Base-by-base conservation (phyloP, 1,284 basidiomycete species). In the Papiliotrema fonsecae region DNA sequence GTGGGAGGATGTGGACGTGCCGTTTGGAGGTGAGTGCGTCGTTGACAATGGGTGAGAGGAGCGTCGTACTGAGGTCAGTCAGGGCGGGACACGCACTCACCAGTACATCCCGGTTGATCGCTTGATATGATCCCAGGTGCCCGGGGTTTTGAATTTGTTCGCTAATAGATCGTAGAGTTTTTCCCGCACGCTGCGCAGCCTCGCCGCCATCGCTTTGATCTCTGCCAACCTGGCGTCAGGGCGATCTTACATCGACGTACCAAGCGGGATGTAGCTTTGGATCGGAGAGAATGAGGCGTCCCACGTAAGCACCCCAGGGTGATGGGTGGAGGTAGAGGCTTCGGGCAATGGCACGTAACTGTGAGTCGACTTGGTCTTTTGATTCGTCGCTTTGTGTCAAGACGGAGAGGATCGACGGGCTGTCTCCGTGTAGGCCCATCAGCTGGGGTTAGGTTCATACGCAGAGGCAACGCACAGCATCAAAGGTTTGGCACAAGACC, bases 131-230 rank as follows among this genome's bases (percentile, higher is more conserved):
- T 84, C 80, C 94, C 94, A 98, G 56, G 79, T 82, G 0, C 90
- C 89, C 0, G 94, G 93, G 42, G 94, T 97, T 76, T 90, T 81
- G 65, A 89, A 76, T 74, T 88, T 71, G 52, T 67, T 81, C 21
- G 84, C 87, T 67, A 98, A 73, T 57, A 90, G 70, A 49, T 82
- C 78, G 75, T 82, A 81, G 56, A 98, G 78, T 76, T 87, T 82
- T 64, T 85, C 79, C 36, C 94, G 83, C 83, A 96, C 97, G 50
- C 81, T 80, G 60, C 92, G 91, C 67, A 98, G 91, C 38, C 94
- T 82, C 38, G 83, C 80, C 0, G 92, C 84, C 93, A 98, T 97
- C 55, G 87, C 88, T 72, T 79, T 76, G 70, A 98, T 88, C 71
- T 98, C 93, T 48, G 75, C 74, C 69, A 90, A 85, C 94, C 93